phyloP scores from a whole-genome alignment of 1,139 yeast genomes.

The Zygosaccharomyces pseudobailii region DNA sequence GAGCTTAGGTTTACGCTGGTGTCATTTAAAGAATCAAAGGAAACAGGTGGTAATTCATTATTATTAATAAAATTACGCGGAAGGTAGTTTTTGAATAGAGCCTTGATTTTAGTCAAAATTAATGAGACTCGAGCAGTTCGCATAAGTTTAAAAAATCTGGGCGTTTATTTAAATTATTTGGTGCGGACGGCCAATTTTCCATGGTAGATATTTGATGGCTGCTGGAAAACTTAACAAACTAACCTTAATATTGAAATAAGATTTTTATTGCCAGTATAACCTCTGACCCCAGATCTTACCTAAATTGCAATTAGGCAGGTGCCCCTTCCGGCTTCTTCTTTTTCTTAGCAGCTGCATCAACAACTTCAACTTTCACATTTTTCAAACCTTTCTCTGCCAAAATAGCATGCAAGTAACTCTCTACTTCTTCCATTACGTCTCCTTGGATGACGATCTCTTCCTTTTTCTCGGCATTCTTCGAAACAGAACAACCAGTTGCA shows the following conservation, averaged over 20 bases:
- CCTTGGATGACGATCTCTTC: conserved; percentile 94
- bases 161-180: no score
- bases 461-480: conserved; percentile 84
- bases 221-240: neutral
- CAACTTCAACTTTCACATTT: conserved; percentile 81
- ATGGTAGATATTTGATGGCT: no score
- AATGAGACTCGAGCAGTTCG: no score
- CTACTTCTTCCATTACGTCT: conserved; percentile 90
- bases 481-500: conserved; percentile 96
- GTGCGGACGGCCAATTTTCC: no score
- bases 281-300: neutral
- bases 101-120: no score
- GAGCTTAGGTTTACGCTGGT: no score
- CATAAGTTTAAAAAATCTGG: no score
- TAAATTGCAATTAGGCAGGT: conserved; percentile 10
- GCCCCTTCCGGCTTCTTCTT: conserved; percentile 39
- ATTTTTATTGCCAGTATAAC: neutral
- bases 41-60: no score
- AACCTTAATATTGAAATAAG: neutral
- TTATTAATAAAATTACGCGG: no score
- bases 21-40: no score
- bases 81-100: no score
- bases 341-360: conserved; percentile 77
- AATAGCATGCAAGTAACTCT: conserved; percentile 63
- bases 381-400: conserved; percentile 77